These are phyloP conservation scores for Penicillium canescens DNA, from an alignment of 495 filamentous ascomycete species.

Conservation along the genomic window DNA sequence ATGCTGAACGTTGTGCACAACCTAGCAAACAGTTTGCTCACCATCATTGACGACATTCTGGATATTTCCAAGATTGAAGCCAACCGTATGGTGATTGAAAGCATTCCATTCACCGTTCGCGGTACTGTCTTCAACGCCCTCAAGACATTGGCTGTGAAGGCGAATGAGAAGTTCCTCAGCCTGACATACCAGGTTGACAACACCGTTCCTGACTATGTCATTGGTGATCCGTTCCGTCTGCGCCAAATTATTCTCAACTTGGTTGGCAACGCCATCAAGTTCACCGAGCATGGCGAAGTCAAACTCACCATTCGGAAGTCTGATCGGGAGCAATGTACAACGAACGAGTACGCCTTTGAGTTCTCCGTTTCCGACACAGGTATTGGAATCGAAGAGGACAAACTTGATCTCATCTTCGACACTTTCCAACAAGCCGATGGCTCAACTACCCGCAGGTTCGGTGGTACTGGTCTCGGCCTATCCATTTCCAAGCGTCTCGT, in stretches of 20 bases:
- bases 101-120: slow-evolving; percentile 93
- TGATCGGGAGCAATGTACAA: slow-evolving; percentile 62
- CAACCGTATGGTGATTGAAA: slow-evolving; percentile 98
- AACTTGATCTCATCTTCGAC: slow-evolving; percentile 97
- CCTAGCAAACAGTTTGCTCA: slow-evolving; percentile 92
- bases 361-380: slow-evolving; percentile 97
- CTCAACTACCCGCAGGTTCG: slow-evolving; percentile 95
- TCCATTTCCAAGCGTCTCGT: slow-evolving; percentile 96
- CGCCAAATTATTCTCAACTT: slow-evolving; percentile 82
- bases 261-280: slow-evolving; percentile 73
- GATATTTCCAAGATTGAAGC: slow-evolving; percentile 99
- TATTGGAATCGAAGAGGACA: slow-evolving; percentile 95
- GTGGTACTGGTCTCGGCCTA: slow-evolving; percentile 91
- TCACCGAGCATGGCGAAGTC: slow-evolving; percentile 96
- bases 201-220: slow-evolving; percentile 92
- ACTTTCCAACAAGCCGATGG: slow-evolving; percentile 99
- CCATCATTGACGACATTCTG: slow-evolving; percentile 98
- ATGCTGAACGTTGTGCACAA: slow-evolving; percentile 99
- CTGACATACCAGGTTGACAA: slow-evolving; percentile 93
- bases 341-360: slow-evolving; percentile 88
- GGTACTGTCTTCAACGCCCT: slow-evolving; percentile 97
- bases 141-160: slow-evolving; percentile 93
- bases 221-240: slow-evolving; percentile 95
- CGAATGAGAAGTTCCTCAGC: slow-evolving; percentile 95
- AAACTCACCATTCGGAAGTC: slow-evolving; percentile 85